Percentiles rank a stretch among this genome's conserved stretches.
Evolutionary conservation across 2,329 filamentous ascomycete genomes (phyloP).

Genomic region (Penicillium sp.): DNA sequence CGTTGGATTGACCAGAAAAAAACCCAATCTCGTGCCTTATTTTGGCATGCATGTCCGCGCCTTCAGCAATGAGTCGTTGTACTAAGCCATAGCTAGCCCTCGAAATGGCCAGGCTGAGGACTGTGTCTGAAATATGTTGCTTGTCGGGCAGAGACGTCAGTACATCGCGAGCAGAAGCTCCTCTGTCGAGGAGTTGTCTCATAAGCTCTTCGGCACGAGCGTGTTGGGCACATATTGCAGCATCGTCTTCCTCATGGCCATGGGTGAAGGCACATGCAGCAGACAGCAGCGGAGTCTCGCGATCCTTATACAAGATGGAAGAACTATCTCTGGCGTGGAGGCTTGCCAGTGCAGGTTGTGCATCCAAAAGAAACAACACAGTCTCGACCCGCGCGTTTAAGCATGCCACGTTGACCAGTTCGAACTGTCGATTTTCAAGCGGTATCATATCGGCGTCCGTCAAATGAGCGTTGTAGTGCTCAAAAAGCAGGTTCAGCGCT

Average conservation of each 20-base stretch:
- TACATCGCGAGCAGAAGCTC: slow-evolving; percentile 8
- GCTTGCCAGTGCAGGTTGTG: background rate
- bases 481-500: slow-evolving; percentile 8
- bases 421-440: slow-evolving; percentile 1
- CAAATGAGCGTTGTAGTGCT: slow-evolving; percentile 6
- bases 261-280: slow-evolving; percentile 9
- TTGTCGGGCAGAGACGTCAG: background rate
- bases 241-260: background rate
- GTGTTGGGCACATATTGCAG: slow-evolving; percentile 1
- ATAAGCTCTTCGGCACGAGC: slow-evolving; percentile 8
- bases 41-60: background rate
- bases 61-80: slow-evolving; percentile 8
- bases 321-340: slow-evolving; percentile 1
- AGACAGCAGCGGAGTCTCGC: slow-evolving; percentile 5
- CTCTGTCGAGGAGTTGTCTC: slow-evolving; percentile 9
- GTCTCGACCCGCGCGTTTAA: slow-evolving; percentile 6
- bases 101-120: slow-evolving; percentile 6
- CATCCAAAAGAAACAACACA: slow-evolving; percentile 8
- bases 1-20: background rate
- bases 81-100: slow-evolving; percentile 8
- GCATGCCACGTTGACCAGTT: slow-evolving; percentile 5
- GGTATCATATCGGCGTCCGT: slow-evolving; percentile 1
- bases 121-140: background rate
- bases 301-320: background rate
- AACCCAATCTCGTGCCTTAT: slow-evolving; percentile 1